Conservation (phyloP, 2,329 filamentous ascomycete genomes). For the Botrytis tulipae region DNA sequence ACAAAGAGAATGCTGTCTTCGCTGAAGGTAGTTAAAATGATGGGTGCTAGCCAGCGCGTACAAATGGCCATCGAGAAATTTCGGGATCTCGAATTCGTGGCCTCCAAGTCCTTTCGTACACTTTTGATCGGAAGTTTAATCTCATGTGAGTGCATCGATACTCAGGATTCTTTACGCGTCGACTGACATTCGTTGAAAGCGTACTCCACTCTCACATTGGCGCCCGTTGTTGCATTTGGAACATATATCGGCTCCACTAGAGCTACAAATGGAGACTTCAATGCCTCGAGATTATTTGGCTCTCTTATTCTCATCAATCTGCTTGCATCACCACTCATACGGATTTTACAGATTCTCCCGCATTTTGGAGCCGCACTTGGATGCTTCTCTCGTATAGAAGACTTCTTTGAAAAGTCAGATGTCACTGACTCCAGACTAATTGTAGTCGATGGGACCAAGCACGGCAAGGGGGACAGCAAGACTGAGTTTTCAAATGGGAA, state of each 20-base stretch:
- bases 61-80: slow-evolving; percentile 22
- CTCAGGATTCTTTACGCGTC: neutral
- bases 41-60: slow-evolving; percentile 36
- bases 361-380: neutral
- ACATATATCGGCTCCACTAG: neutral
- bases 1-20: slow-evolving; percentile 35
- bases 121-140: neutral
- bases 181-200: neutral
- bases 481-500: neutral
- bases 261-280: neutral
- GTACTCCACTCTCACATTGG: neutral
- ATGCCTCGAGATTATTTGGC: neutral
- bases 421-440: neutral
- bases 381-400: neutral
- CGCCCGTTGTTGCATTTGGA: neutral
- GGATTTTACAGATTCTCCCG: neutral
- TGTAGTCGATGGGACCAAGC: neutral
- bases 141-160: neutral
- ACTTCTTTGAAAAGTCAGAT: neutral
- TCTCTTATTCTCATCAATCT: neutral
- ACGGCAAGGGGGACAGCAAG: neutral
- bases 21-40: slow-evolving; percentile 39
- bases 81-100: neutral
- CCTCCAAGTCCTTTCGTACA: neutral
- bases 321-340: neutral